Percentiles rank a stretch among this genome's conserved stretches.
phyloP scores from a whole-genome alignment of 129 eudicot species.

The Artemisia annua region DNA sequence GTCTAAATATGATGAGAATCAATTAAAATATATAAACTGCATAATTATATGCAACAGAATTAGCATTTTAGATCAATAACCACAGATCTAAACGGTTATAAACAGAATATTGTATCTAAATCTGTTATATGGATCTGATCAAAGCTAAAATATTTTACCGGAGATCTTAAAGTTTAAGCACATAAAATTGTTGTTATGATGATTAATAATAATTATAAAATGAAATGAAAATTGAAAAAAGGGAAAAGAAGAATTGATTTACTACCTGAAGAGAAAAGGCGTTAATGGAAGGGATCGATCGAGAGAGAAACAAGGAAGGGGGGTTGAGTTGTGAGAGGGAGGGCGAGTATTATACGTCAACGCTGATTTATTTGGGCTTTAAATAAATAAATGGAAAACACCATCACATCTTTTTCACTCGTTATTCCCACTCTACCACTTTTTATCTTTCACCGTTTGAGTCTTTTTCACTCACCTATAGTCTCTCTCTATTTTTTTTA shows the following conservation, averaged over 20 bases:
- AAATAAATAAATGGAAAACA: slow-evolving; percentile 4
- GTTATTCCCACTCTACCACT: not conserved
- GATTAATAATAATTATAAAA: not conserved
- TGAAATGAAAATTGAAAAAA: slow-evolving; percentile 1
- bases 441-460: no score
- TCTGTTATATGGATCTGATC: not conserved
- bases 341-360: slow-evolving; percentile 26
- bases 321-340: slow-evolving; percentile 15
- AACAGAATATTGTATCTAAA: no score
- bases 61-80: no score
- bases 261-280: slow-evolving; percentile 31
- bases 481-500: no score
- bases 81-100: no score
- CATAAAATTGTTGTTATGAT: not conserved
- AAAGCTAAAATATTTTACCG: not conserved
- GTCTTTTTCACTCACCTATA: no score
- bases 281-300: slow-evolving; percentile 33
- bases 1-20: no score
- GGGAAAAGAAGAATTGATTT: slow-evolving; percentile 23
- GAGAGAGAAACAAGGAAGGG: slow-evolving; percentile 14
- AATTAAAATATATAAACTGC: no score
- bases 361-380: slow-evolving; percentile 10
- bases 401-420: not conserved
- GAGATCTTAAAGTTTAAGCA: slow-evolving; percentile 32
- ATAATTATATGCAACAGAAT: no score